Percentiles rank a stretch among this genome's conserved stretches.
phyloP scores from a whole-genome alignment of 495 filamentous ascomycete genomes.

The Sphaerosporella brunnea region DNA sequence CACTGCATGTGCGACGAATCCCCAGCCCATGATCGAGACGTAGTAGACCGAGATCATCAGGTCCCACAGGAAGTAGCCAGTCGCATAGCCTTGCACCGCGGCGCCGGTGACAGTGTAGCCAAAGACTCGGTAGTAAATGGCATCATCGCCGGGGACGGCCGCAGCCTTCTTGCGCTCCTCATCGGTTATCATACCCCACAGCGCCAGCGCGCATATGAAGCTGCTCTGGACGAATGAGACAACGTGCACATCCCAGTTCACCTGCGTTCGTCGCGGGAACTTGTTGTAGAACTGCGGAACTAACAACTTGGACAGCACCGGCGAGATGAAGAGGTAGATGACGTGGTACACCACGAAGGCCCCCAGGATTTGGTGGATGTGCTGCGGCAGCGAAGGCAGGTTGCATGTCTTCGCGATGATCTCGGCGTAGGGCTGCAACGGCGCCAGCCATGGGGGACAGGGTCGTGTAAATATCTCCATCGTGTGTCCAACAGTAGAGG shows the following conservation, averaged over 20 bases:
- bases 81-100: constrained; percentile 65
- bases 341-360: constrained; percentile 60
- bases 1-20: constrained; percentile 76
- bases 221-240: constrained; percentile 77
- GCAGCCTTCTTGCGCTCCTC: constrained; percentile 42
- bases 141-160: constrained; percentile 34
- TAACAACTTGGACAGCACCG: constrained; percentile 45
- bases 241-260: constrained; percentile 96
- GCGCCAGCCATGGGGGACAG: constrained; percentile 28
- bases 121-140: constrained; percentile 60
- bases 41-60: constrained; percentile 53
- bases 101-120: constrained; percentile 74
- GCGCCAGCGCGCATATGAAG: constrained; percentile 55
- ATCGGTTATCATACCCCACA: constrained; percentile 72
- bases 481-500: constrained; percentile 13
- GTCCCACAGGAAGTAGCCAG: constrained; percentile 96
- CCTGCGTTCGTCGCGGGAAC: constrained; percentile 46
- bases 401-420: constrained; percentile 41
- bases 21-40: constrained; percentile 66
- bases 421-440: constrained; percentile 28
- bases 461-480: constrained; percentile 51
- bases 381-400: constrained; percentile 57
- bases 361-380: constrained; percentile 73
- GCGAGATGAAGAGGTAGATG: constrained; percentile 57
- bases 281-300: constrained; percentile 56